phyloP scores from a whole-genome alignment of 2,329 filamentous ascomycete species.

The Penicillium italicum region DNA sequence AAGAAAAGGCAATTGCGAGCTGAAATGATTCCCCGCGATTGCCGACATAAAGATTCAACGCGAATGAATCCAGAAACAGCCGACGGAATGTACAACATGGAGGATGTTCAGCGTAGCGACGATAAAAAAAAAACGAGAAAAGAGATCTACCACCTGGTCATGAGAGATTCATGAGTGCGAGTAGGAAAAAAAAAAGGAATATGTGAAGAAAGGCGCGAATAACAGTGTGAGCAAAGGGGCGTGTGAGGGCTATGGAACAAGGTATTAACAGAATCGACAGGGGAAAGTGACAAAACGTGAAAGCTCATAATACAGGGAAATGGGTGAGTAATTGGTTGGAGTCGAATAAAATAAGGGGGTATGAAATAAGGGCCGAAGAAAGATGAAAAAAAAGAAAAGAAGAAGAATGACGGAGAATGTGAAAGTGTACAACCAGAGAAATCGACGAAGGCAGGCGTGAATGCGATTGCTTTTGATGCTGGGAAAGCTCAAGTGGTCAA shows the following conservation, averaged over 20 bases:
- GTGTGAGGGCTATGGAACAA: slow-evolving; percentile 16
- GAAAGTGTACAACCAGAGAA: slow-evolving; percentile 16
- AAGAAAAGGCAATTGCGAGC: background rate
- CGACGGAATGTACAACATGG: slow-evolving; percentile 21
- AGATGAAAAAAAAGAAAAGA: slow-evolving; percentile 5
- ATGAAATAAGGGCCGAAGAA: slow-evolving; percentile 5
- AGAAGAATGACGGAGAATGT: slow-evolving; percentile 12
- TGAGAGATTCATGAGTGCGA: slow-evolving; percentile 14
- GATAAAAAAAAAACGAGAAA: background rate
- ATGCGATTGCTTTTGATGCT: slow-evolving; percentile 17
- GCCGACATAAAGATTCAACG: background rate
- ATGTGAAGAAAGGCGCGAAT: too few relatives aligned
- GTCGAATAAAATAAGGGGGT: slow-evolving; percentile 6
- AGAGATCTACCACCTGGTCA: slow-evolving; percentile 19
- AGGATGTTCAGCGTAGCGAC: slow-evolving; percentile 1
- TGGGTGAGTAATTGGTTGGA: slow-evolving; percentile 1
- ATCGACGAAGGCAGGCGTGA: slow-evolving; percentile 14
- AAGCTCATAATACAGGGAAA: slow-evolving; percentile 25
- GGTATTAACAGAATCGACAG: slow-evolving; percentile 20
- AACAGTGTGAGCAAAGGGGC: background rate
- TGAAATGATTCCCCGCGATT: background rate
- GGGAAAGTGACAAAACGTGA: slow-evolving; percentile 9
- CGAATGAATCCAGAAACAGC: slow-evolving; percentile 15
- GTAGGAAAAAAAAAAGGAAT: slow-evolving; percentile 1
- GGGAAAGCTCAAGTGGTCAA: slow-evolving; percentile 2